Evolutionary conservation across 2,329 filamentous ascomycete species (phyloP), one percentile per base, ranked within the genome.

Genomic region (Fusarium luffae): DNA sequence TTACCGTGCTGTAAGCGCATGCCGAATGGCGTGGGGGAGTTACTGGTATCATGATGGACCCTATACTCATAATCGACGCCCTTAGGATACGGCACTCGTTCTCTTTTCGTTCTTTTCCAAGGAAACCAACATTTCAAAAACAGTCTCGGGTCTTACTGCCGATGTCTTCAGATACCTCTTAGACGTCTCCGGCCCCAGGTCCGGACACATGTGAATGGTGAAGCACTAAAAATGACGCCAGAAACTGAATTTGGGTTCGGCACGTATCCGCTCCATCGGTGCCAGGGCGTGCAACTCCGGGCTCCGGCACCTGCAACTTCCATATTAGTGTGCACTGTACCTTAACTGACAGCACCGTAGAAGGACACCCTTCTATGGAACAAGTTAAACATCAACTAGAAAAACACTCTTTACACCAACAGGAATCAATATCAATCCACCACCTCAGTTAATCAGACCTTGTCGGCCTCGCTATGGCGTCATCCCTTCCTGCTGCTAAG

Each of bases 401-500:
- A 50, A 64, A 60, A 59, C 52, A 51, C 57, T 46, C 56, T 48
- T 66, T 58, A 51, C 55, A 48, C 54, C 54, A 62, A 58, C 54
- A 59, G 54, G 52, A 42, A 61, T 28, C 54, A 50, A 42, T 46
- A 30, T 40, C 68, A 65, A 58, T 41, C 48, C 54, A 66, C 46
- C 37, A 51, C 50, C 52, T 54, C 52, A 18, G 19, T 48, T 42
- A n/a, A 57, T 27, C 55, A 54, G 34, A 19, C 52, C 60, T 65
- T 52, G 58, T 65, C 63, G 69, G 46, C 43, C 42, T 69, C 40
- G 37, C 78, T 65, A 89, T 89, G 85, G 81, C 86, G 47, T 82
- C 87, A 54, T 68, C 79, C 5, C 80, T 94, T 58, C 85, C 85
- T 69, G 84, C 86, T 61, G 89, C 92, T 46, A 97, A 97, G 82